Evolutionary conservation across 768 basidiomycete genomes (phyloP).

Genomic region (Terana coerulea): DNA sequence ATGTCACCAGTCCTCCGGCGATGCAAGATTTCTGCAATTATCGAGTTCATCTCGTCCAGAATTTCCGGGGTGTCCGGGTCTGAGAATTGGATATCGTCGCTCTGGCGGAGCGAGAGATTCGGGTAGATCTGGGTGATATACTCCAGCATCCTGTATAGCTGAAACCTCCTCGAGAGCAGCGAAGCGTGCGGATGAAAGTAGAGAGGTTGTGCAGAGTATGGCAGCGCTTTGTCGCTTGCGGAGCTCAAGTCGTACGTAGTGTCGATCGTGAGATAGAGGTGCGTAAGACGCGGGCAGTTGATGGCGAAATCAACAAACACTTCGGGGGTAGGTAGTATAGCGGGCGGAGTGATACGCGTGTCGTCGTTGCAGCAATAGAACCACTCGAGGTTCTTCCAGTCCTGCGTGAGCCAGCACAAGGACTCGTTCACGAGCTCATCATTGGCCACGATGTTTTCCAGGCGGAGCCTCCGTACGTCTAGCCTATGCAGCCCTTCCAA

Average conservation of each 20-base stretch:
- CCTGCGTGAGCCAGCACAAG: not conserved
- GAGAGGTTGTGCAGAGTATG: not conserved
- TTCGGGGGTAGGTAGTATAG: not conserved
- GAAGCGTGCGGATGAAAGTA: slow-evolving; percentile 3
- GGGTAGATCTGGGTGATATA: slow-evolving; percentile 2
- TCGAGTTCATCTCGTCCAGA: not conserved
- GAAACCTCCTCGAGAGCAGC: not conserved
- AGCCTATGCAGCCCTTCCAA: not conserved
- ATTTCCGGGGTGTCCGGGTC: slow-evolving; percentile 2
- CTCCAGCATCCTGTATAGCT: not conserved
- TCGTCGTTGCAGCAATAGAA: slow-evolving; percentile 8
- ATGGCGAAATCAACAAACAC: not conserved
- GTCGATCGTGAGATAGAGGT: slow-evolving; percentile 3
- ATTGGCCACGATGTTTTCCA: not conserved
- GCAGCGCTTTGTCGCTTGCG: not conserved
- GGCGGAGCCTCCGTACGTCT: not conserved
- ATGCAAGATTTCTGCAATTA: not conserved
- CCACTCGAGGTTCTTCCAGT: not conserved
- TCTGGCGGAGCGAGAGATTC: not conserved
- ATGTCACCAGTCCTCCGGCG: not conserved
- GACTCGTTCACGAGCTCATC: not conserved
- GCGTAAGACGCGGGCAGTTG: not conserved
- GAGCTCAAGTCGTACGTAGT: not conserved
- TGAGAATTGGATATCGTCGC: slow-evolving; percentile 3
- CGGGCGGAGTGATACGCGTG: not conserved